Percentiles rank a stretch among this genome's conserved stretches.
Conservation (phyloP, 2,329 filamentous ascomycete species). For the Ceratocystis lukuohia region DNA sequence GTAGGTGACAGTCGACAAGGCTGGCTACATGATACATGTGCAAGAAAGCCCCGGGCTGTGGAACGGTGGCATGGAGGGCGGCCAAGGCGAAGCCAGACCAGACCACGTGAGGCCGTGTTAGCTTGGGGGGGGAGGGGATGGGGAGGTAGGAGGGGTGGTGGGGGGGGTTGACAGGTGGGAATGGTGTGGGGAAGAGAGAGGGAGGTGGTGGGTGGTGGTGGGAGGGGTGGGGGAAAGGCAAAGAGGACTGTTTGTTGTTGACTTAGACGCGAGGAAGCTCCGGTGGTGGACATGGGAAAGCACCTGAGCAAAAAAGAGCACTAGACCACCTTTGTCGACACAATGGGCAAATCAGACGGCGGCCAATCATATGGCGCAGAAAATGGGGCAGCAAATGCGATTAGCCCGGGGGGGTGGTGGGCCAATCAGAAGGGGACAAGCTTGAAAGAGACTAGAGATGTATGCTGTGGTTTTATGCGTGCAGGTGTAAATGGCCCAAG, state of each 20-base stretch:
- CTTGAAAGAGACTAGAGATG: not conserved
- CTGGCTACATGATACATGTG: constrained; percentile 2
- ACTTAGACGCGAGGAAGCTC: not conserved
- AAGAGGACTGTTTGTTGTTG: not conserved
- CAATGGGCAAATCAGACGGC: not conserved
- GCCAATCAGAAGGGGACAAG: not conserved
- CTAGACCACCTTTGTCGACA: not conserved
- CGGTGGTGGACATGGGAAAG: not conserved
- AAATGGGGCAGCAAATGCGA: not conserved
- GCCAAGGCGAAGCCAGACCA: not conserved
- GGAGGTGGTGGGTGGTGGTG: no score
- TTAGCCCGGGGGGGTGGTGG: not conserved
- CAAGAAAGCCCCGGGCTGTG: constrained; percentile 3
- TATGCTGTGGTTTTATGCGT: no score
- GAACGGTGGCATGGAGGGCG: not conserved
- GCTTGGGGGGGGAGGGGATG: not conserved
- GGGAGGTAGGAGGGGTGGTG: no score
- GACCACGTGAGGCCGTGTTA: not conserved
- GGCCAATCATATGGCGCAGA: not conserved
- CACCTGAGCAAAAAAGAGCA: not conserved
- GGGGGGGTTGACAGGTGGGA: no score
- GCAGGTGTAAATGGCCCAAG: no score
- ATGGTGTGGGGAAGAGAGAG: no score
- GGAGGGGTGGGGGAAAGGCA: not conserved
- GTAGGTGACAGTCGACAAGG: not conserved